Evolutionary conservation across 148 eudicot genomes (phyloP).

Genomic region (Rhododendron simsii): DNA sequence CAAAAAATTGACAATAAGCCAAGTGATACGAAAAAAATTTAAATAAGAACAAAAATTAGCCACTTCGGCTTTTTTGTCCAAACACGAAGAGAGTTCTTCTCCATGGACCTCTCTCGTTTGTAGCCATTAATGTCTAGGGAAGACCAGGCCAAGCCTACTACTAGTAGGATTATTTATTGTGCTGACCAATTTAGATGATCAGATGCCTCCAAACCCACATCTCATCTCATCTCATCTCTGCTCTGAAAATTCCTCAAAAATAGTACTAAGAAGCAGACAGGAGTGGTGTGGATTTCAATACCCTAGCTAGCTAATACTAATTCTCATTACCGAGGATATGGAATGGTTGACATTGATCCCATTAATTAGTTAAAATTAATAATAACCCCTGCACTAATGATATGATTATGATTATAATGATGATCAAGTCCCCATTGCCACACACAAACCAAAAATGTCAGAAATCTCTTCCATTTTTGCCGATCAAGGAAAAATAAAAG

Average conservation of each 20-base stretch:
- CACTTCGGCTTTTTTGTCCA: too few relatives aligned
- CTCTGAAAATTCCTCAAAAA: conserved; percentile 11
- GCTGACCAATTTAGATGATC: background rate
- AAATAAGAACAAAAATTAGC: too few relatives aligned
- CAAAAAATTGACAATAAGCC: too few relatives aligned
- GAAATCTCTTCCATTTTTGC: conserved; percentile 16
- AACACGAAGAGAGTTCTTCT: background rate
- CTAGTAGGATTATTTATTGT: background rate
- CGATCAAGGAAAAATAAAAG: background rate
- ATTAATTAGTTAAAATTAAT: background rate
- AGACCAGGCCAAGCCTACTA: conserved; percentile 10
- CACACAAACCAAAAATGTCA: conserved; percentile 12
- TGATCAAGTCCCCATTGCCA: background rate
- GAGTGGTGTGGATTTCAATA: background rate
- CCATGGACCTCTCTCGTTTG: background rate
- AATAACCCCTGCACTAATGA: conserved; percentile 12
- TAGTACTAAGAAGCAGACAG: background rate
- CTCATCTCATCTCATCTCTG: background rate
- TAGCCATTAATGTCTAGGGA: conserved; percentile 18
- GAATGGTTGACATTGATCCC: conserved; percentile 23
- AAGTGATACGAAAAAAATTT: too few relatives aligned
- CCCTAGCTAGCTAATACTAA: background rate
- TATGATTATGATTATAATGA: conserved; percentile 2
- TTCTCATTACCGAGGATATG: conserved; percentile 10
- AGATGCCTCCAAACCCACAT: conserved; percentile 14